Conservation (phyloP, 495 filamentous ascomycete genomes). For the Daldinia vernicosa region DNA sequence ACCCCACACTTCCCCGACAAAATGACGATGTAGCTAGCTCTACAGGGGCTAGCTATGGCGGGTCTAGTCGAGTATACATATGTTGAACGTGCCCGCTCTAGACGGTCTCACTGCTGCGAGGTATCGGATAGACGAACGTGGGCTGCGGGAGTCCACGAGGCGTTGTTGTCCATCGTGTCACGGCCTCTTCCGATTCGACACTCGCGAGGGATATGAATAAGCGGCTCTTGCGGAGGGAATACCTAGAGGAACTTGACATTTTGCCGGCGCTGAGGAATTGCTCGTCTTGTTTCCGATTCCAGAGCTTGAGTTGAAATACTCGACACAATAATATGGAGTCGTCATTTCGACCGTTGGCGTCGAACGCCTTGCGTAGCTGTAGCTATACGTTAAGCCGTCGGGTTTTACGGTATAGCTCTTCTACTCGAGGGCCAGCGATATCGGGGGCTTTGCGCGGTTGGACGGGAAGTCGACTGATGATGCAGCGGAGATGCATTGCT, state of each 20-base stretch:
- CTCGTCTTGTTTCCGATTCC: not conserved
- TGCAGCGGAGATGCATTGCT: slow-evolving; percentile 28
- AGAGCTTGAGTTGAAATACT: not conserved
- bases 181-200: not conserved
- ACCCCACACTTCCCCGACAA: slow-evolving; percentile 11
- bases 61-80: not conserved
- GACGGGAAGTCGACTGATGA: not conserved
- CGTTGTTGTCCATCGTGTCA: not conserved
- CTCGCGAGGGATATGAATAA: not conserved
- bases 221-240: not conserved
- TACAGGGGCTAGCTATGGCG: not conserved
- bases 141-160: not conserved
- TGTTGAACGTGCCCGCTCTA: not conserved
- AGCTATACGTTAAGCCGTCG: not conserved
- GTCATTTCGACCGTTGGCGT: slow-evolving; percentile 6
- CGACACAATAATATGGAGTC: slow-evolving; percentile 11
- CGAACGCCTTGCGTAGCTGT: not conserved
- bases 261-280: not conserved
- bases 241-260: not conserved
- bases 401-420: not conserved
- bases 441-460: not conserved
- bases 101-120: not conserved
- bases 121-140: not conserved
- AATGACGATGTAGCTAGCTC: slow-evolving; percentile 1
- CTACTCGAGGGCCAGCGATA: not conserved